Conservation (phyloP, 345 rosid genomes). For the Bruguiera parviflora region DNA sequence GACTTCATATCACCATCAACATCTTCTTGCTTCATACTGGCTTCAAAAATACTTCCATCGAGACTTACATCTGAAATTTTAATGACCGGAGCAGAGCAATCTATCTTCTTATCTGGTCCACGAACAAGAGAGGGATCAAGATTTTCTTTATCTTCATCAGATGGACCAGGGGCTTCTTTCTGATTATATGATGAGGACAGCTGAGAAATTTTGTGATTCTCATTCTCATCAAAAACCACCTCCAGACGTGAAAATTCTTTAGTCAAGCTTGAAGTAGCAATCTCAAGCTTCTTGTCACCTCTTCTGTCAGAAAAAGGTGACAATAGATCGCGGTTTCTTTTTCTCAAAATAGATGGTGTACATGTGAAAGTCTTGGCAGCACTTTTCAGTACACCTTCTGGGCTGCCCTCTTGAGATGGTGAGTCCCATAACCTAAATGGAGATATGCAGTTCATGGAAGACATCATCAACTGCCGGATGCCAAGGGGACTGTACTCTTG, state of each 20-base stretch:
- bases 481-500: constrained; percentile 98
- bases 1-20: constrained; percentile 26
- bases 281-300: constrained; percentile 77
- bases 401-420: constrained; percentile 61
- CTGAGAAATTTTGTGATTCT: constrained; percentile 29
- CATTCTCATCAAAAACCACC: constrained; percentile 64
- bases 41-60: constrained; percentile 25
- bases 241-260: constrained; percentile 83
- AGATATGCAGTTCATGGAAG: constrained; percentile 76
- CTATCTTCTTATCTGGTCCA: constrained; percentile 27
- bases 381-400: constrained; percentile 71
- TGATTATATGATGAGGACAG: constrained; percentile 34
- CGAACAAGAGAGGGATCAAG: constrained; percentile 21
- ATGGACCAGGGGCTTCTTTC: constrained; percentile 37
- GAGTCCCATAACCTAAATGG: constrained; percentile 95
- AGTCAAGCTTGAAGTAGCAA: constrained; percentile 59
- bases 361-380: constrained; percentile 68
- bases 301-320: constrained; percentile 85
- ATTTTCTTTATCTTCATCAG: constrained; percentile 36
- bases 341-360: constrained; percentile 87
- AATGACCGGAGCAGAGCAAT: constrained; percentile 19
- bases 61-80: constrained; percentile 26
- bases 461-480: constrained; percentile 89
- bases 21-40: constrained; percentile 27
- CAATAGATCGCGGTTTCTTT: constrained; percentile 75